These are phyloP conservation scores for Eragrostis nindensis DNA, from an alignment of 176 grass and related monocot genomes.

Conservation along the genomic window DNA sequence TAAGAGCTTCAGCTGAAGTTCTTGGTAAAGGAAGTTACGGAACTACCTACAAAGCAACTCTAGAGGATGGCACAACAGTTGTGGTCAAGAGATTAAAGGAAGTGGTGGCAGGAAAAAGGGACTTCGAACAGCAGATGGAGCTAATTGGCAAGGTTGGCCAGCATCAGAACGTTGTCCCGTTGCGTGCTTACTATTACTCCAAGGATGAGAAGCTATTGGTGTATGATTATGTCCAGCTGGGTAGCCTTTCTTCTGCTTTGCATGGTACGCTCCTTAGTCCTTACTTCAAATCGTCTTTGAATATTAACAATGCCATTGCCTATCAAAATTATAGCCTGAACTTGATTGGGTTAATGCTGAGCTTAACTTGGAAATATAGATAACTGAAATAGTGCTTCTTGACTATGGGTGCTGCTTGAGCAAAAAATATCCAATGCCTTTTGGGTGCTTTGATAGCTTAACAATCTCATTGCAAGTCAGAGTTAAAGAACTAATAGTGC, in stretches of 20 bases:
- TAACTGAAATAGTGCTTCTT: constrained; percentile 24
- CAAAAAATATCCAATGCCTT: neutral
- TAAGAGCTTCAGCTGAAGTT: constrained; percentile 95
- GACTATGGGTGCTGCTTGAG: neutral
- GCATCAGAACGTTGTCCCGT: constrained; percentile 67
- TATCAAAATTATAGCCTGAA: constrained; percentile 12
- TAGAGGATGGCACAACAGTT: constrained; percentile 93
- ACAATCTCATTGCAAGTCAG: neutral
- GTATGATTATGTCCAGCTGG: constrained; percentile 76
- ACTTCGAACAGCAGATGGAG: constrained; percentile 97
- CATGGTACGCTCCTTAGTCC: constrained; percentile 78
- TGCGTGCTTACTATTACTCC: constrained; percentile 96
- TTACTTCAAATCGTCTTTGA: constrained; percentile 27
- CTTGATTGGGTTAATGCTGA: neutral
- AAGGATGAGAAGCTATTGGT: constrained; percentile 97
- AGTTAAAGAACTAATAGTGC: neutral
- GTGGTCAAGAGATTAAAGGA: constrained; percentile 95
- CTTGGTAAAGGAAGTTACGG: constrained; percentile 95
- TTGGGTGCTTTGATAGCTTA: neutral
- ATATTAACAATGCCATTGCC: constrained; percentile 21
- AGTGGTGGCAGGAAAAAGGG: constrained; percentile 79
- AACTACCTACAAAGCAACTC: constrained; percentile 89
- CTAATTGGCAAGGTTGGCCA: constrained; percentile 73
- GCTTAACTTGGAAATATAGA: neutral
- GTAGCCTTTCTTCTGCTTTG: constrained; percentile 74